Base-by-base conservation (phyloP, 768 basidiomycete species). In the Dentipellis sp. region DNA sequence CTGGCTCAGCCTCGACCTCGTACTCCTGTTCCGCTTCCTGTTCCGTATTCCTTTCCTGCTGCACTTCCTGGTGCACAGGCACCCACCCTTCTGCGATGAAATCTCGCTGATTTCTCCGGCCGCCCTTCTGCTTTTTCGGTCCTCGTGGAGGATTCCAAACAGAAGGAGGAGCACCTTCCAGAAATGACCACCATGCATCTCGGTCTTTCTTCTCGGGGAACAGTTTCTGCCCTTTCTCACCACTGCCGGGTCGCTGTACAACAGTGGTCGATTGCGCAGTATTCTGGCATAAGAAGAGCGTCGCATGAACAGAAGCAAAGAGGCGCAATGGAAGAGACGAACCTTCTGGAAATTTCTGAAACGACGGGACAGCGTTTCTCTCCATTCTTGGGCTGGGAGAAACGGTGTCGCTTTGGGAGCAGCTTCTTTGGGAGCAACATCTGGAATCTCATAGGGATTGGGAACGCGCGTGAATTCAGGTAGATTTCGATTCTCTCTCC, bases 181-280 rank as follows among this genome's bases (percentile, higher is more conserved):
- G 69, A 60, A 83, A 92, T 14, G 78, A 76, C 90, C 90, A 91
- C 90, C 90, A 92, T 16, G 74, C 68, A 59, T 88, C 85, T 55
- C 90, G 76, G 57, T 88, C 82, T 64, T 78, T 83, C 65, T 77
- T 84, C 51, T 86, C 83, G 22, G 89, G 89, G 58, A 89, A 77
- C 42, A 75, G 56, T 58, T 71, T 77, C 14, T 58, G 67, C 29
- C 29, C 29, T 29, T 6, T 29, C 29, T 6, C 29, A 22, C 17
- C 19, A 39, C 37, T 11, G 63, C 49, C 66, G 59, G 55, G 69
- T 57, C 52, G 64, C 59, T 73, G 70, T 46, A 80, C 74, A 60
- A 74, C 69, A 38, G 79, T 78, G 2, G 82, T 82, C 17, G 83
- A 74, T 66, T 90, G 88, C 34, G 69, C 68, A 36, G 83, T 63